A percentile compares a stretch with the other conserved stretches of the same genome.
Evolutionary conservation across 2,329 filamentous ascomycete species (phyloP).

Genomic region (Exophiala calicioides): DNA sequence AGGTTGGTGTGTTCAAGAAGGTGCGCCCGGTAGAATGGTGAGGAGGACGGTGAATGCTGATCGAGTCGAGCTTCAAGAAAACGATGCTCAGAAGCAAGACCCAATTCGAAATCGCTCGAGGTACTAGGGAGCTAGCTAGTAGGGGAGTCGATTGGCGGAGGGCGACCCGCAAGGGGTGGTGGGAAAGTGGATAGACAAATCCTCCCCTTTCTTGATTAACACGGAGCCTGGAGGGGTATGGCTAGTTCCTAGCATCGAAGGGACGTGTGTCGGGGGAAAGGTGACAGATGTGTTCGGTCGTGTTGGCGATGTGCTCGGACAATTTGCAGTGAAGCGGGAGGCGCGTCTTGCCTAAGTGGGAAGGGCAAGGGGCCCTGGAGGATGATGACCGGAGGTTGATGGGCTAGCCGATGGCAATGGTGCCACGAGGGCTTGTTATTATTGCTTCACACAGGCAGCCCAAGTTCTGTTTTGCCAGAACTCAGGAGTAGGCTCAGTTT

Average conservation of each 20-base stretch:
- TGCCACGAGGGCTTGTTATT: no score
- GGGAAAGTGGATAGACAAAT: slow-evolving; percentile 27
- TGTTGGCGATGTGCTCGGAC: slow-evolving; percentile 29
- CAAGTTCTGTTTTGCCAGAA: no score
- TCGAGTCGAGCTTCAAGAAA: slow-evolving; percentile 18
- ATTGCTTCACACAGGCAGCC: no score
- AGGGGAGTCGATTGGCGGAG: slow-evolving; percentile 23
- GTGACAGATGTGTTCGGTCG: slow-evolving; percentile 28
- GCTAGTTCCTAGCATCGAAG: slow-evolving; percentile 15
- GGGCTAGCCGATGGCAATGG: not conserved
- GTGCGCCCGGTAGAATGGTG: slow-evolving; percentile 4
- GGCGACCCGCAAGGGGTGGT: slow-evolving; percentile 27
- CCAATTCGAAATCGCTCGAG: slow-evolving; percentile 26
- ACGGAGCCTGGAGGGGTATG: slow-evolving; percentile 13
- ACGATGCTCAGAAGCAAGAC: slow-evolving; percentile 19
- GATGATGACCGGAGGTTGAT: not conserved
- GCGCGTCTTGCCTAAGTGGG: slow-evolving; percentile 21
- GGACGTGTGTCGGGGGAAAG: slow-evolving; percentile 14
- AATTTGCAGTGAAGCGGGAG: slow-evolving; percentile 24
- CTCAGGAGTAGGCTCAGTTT: no score
- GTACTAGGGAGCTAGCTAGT: slow-evolving; percentile 19
- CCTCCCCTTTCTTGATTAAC: slow-evolving; percentile 26
- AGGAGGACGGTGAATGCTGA: slow-evolving; percentile 19
- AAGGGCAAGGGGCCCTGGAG: slow-evolving; percentile 19
- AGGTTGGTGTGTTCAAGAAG: slow-evolving; percentile 3